Conservation (phyloP, 345 rosid genomes). For the Eucalyptus curtisii region DNA sequence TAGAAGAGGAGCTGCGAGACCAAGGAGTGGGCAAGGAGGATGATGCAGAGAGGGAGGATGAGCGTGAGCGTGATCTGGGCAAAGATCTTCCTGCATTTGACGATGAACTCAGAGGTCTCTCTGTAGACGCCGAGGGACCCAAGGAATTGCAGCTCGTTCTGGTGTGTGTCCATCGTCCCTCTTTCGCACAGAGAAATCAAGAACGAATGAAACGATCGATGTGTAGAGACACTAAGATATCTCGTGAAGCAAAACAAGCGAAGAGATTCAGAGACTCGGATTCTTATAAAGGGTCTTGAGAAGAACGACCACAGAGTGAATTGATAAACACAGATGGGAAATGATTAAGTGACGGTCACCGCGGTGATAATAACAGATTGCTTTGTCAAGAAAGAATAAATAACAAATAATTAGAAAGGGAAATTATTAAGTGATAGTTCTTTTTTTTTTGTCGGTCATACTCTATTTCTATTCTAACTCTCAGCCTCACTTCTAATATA, state of each 20-base stretch:
- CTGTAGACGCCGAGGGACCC: conserved; percentile 16
- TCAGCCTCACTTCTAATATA: no score
- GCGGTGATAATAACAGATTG: no score
- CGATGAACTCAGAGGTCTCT: conserved; percentile 25
- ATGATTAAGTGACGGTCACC: neutral
- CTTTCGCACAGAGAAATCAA: neutral
- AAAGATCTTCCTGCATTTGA: conserved; percentile 29
- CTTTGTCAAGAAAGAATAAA: fast-evolving
- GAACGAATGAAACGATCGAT: neutral
- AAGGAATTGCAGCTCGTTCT: conserved; percentile 29
- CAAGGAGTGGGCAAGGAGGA: conserved; percentile 18
- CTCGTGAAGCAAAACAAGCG: neutral
- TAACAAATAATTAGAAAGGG: no score
- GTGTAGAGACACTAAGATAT: neutral
- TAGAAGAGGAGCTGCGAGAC: conserved; percentile 12
- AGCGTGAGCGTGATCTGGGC: conserved; percentile 22
- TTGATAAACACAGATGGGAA: neutral
- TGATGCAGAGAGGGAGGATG: conserved; percentile 32
- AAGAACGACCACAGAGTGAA: no score
- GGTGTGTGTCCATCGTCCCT: conserved; percentile 26
- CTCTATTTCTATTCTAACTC: no score
- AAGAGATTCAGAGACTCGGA: neutral
- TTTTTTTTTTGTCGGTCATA: no score
- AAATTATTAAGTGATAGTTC: no score
- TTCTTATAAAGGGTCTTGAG: neutral